Percentiles rank a stretch among this genome's conserved stretches.
phyloP scores from a whole-genome alignment of 257 asterid species.

The Salvia splendens region DNA sequence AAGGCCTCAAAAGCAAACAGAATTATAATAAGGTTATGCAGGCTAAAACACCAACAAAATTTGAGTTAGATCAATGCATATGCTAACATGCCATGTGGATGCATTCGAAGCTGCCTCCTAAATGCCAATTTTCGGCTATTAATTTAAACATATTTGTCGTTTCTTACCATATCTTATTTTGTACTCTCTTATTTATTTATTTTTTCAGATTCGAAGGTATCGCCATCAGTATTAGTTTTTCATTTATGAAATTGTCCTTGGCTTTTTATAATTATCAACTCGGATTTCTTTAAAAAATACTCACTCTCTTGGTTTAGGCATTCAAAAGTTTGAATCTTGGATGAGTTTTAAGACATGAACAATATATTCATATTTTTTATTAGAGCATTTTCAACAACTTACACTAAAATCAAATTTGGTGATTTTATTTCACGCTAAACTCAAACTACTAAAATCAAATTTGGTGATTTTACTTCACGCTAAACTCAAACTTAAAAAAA shows the following conservation, averaged over 20 bases:
- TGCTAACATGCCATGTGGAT: slow-evolving; percentile 45
- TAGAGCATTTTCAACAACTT: too few relatives aligned
- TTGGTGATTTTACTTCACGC: too few relatives aligned
- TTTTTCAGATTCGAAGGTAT: neutral
- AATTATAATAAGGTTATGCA: neutral
- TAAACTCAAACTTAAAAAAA: too few relatives aligned
- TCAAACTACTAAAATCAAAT: too few relatives aligned
- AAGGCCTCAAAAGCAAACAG: neutral
- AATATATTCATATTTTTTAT: neutral
- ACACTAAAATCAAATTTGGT: too few relatives aligned
- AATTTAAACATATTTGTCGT: slow-evolving; percentile 12
- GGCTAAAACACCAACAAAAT: slow-evolving; percentile 11
- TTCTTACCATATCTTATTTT: neutral
- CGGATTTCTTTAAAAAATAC: neutral
- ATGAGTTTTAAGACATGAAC: neutral
- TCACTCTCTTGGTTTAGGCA: neutral
- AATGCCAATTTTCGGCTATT: slow-evolving; percentile 22
- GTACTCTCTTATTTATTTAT: neutral
- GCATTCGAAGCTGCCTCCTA: slow-evolving; percentile 24
- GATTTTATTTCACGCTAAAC: too few relatives aligned
- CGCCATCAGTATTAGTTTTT: neutral
- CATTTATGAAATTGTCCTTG: neutral
- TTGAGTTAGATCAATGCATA: slow-evolving; percentile 28
- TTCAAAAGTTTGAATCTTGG: neutral
- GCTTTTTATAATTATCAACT: neutral